These are phyloP conservation scores for Pharnaceum exiguum DNA, from an alignment of 148 eudicot species.

Conservation along the genomic window DNA sequence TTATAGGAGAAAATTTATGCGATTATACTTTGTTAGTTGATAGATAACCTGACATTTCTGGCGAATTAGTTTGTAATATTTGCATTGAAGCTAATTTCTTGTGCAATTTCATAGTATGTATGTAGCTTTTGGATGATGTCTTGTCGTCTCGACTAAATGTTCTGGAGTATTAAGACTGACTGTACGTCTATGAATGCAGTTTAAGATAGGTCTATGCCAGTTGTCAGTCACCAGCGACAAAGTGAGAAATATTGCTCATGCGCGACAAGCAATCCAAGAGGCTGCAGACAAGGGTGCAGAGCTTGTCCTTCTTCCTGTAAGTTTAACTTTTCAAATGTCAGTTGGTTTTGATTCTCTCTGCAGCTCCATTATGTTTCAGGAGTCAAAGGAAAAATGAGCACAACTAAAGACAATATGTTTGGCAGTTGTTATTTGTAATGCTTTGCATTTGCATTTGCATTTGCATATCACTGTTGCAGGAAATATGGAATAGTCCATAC, in stretches of 20 bases:
- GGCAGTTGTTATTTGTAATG: too few relatives aligned
- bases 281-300: constrained; percentile 72
- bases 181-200: constrained; percentile 32
- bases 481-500: constrained; percentile 84
- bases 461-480: constrained; percentile 30
- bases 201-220: constrained; percentile 80
- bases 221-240: constrained; percentile 72
- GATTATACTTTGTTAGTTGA: too few relatives aligned
- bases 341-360: constrained; percentile 5
- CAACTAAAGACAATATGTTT: too few relatives aligned
- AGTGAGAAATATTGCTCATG: constrained; percentile 70
- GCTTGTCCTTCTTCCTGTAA: constrained; percentile 71
- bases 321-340: not conserved
- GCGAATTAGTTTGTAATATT: not conserved
- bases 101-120: not conserved
- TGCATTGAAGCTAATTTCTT: not conserved
- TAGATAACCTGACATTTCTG: too few relatives aligned
- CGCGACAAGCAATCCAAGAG: constrained; percentile 58
- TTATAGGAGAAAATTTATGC: too few relatives aligned
- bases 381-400: too few relatives aligned
- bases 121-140: not conserved
- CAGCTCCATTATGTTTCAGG: not conserved
- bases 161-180: not conserved
- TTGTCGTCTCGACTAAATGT: not conserved
- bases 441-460: not conserved